Base-by-base conservation (phyloP, 176 grass and related monocot species). In the Carex myosuroides region DNA sequence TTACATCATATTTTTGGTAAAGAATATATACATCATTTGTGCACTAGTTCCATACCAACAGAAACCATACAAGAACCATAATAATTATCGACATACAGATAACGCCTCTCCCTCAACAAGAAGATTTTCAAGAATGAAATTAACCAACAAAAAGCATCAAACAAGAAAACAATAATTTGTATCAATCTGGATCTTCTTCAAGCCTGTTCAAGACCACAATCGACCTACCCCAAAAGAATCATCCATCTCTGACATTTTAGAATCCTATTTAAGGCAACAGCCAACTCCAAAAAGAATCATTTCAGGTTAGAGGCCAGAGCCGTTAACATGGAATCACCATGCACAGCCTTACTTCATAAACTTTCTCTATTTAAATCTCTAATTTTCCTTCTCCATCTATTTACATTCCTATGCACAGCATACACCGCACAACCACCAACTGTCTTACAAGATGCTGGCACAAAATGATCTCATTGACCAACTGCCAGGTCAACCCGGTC, bases 401-500 rank as follows among this genome's bases (percentile, higher is more conserved):
- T 83, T 57, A 46, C 55, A 58, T 57, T 16, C 3, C 10, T 29
- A 39, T 20, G 37, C 18, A 16, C 67, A 13, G 3, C 76, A 22
- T 20, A 35, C 7, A 30, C 57, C 42, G 1, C 13, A 5, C 13
- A 52, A 52, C 48, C 14, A 48, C 39, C 11, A 10, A 48, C 44
- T 48, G 44, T 48, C n/a, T n/a, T n/a, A n/a, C n/a, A n/a, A n/a
- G n/a, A n/a, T n/a, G n/a, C n/a, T n/a, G n/a, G n/a, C n/a, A 24
- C 55, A 70, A 64, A 64, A 16, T 8, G 92, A 98, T 86, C 86
- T 88, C 67, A 90, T 98, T 88, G 20, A 42, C 44, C 10, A 76
- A 14, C 90, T 98, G 61, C 92, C 92, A 16, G 92, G 95, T 22
- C 95, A 94, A 88, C 95, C 92, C 9, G 21, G 80, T 53, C 22